phyloP scores from a whole-genome alignment of 345 rosid genomes.

The Sisymbrium irio region DNA sequence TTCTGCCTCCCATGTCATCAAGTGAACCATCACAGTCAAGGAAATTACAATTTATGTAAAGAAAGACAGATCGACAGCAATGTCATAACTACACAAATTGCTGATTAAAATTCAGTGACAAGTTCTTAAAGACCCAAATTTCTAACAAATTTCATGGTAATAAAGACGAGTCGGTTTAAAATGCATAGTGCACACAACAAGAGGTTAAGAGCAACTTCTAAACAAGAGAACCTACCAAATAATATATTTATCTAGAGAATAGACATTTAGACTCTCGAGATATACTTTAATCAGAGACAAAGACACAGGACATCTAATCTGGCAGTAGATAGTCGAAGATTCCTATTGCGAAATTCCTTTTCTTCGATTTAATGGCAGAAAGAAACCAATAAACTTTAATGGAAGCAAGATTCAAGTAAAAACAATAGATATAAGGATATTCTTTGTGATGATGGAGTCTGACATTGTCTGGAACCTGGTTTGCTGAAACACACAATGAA shows the following conservation, averaged over 20 bases:
- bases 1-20: constrained; percentile 86
- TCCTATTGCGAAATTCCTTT: neutral
- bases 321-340: neutral
- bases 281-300: neutral
- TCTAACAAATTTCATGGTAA: neutral
- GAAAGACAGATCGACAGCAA: neutral
- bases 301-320: neutral
- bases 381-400: neutral
- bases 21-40: constrained; percentile 59
- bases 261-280: neutral
- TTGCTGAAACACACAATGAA: constrained; percentile 58
- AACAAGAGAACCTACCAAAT: neutral
- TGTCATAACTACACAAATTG: neutral
- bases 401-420: neutral
- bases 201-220: neutral
- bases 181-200: neutral
- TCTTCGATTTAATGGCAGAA: neutral
- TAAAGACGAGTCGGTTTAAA: neutral
- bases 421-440: constrained; percentile 63
- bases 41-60: constrained; percentile 23
- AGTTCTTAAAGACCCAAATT: neutral
- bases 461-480: constrained; percentile 91
- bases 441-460: constrained; percentile 77
- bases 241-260: neutral
- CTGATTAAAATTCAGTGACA: neutral